phyloP scores from a whole-genome alignment of 129 eudicot species.

The Arctium lappa region DNA sequence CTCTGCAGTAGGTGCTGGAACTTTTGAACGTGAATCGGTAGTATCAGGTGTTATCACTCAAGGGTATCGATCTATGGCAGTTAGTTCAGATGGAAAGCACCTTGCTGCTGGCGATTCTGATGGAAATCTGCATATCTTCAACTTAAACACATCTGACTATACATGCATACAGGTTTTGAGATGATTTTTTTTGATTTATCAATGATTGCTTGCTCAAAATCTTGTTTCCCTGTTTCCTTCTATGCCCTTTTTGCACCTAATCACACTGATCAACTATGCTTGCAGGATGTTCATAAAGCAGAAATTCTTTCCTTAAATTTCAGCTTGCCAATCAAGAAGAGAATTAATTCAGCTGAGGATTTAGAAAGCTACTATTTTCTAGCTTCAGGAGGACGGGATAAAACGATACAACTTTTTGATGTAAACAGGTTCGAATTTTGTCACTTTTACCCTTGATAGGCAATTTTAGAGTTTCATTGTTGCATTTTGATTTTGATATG shows the following conservation, averaged over 20 bases:
- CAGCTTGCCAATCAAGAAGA: conserved; percentile 33
- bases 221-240: neutral
- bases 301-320: conserved; percentile 64
- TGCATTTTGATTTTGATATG: conserved; percentile 6
- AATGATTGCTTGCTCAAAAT: neutral
- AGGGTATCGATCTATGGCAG: conserved; percentile 71
- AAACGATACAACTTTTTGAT: conserved; percentile 60
- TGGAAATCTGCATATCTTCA: conserved; percentile 73
- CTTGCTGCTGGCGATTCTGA: conserved; percentile 80
- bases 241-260: conserved; percentile 2
- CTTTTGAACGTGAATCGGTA: conserved; percentile 66
- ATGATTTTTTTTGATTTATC: neutral
- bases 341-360: conserved; percentile 19
- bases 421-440: conserved; percentile 50
- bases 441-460: conserved; percentile 22
- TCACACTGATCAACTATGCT: conserved; percentile 17
- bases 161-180: conserved; percentile 51
- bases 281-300: conserved; percentile 60
- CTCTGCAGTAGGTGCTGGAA: conserved; percentile 57
- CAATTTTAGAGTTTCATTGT: neutral
- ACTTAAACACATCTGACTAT: conserved; percentile 56
- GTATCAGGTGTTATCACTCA: conserved; percentile 37
- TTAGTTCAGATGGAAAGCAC: conserved; percentile 73
- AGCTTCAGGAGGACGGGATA: conserved; percentile 68
- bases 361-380: conserved; percentile 40